Base-by-base conservation (phyloP, 495 filamentous ascomycete species). In the Tuber microsphaerosporum region DNA sequence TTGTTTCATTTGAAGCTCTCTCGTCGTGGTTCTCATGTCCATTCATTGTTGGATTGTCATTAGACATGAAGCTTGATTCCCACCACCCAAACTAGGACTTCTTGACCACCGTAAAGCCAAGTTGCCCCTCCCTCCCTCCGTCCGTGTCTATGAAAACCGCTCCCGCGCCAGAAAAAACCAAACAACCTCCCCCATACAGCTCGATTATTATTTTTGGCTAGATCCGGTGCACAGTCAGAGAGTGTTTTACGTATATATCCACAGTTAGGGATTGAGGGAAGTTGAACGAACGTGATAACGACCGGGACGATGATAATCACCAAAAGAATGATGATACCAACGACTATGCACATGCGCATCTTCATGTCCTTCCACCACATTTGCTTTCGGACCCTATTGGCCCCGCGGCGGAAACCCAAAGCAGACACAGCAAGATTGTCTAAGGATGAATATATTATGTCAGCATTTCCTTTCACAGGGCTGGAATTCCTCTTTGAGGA, bases 301-400 rank as follows among this genome's bases (percentile, higher is more conserved):
- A 90, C 86, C 71, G 93, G 93, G 74, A 97, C 91, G 81, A 97
- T 94, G 82, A 99, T 97, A 83, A 99, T 89, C 74, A 97, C 86
- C 74, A 98, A 87, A 77, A 98, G 86, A 73, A 97, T 86, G 81
- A 97, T 91, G 84, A 98, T 91, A 75, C 92, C 94, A 74, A 91
- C 87, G 75, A 93, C 91, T 81, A 99, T 86, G 84, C 94, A 98
- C 86, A 97, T 95, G 82, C 94, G 90, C 95, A 98, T 99, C 89
- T 97, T 97, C 93, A 98, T 97, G 84, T 99, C 94, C 89, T 94
- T 92, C 92, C 90, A 92, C 90, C 90, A 93, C 91, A 97, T 97
- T 83, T 93, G 87, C 89, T 97, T 98, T 80, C 94, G 89, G 75
- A 98, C 94, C 78, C 92, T 88, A 86, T 97, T 98, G 81, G 95